Conservation (phyloP, 768 basidiomycete genomes). For the Leccinum boreale region DNA sequence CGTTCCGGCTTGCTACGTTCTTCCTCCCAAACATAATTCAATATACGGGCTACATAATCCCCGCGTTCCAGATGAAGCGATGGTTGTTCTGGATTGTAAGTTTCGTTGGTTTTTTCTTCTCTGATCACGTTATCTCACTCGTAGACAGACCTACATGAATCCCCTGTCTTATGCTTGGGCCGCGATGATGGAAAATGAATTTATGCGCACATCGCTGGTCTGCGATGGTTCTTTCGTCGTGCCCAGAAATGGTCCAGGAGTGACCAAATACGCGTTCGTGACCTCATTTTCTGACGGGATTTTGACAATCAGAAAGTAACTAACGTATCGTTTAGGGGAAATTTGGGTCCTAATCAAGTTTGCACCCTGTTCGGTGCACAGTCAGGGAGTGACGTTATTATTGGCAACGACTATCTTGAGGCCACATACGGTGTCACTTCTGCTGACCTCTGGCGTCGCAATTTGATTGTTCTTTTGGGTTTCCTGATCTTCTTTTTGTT, state of each 20-base stretch:
- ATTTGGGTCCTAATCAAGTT: slow-evolving; percentile 64
- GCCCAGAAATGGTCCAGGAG: slow-evolving; percentile 57
- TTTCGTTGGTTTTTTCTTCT: slow-evolving; percentile 5
- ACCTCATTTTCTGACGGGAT: neutral
- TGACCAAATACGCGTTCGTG: slow-evolving; percentile 61
- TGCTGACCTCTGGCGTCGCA: slow-evolving; percentile 59
- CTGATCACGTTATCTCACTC: slow-evolving; percentile 6
- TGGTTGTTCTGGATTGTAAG: slow-evolving; percentile 86
- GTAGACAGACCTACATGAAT: slow-evolving; percentile 65
- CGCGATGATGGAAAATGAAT: slow-evolving; percentile 83
- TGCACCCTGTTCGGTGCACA: slow-evolving; percentile 73
- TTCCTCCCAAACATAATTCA: slow-evolving; percentile 75
- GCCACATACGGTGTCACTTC: slow-evolving; percentile 49
- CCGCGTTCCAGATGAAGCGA: slow-evolving; percentile 65
- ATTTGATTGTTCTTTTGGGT: slow-evolving; percentile 67
- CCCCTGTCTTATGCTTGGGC: slow-evolving; percentile 78
- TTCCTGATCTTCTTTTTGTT: slow-evolving; percentile 70
- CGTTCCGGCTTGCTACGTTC: slow-evolving; percentile 55
- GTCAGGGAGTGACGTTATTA: slow-evolving; percentile 51
- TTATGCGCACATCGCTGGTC: slow-evolving; percentile 57
- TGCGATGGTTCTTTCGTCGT: slow-evolving; percentile 67
- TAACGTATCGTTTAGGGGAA: slow-evolving; percentile 36
- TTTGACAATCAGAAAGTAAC: neutral
- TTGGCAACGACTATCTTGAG: slow-evolving; percentile 59
- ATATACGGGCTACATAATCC: slow-evolving; percentile 71